Evolutionary conservation across 2,329 filamentous ascomycete genomes (phyloP).

Genomic region (Corniculantispora saksenae): DNA sequence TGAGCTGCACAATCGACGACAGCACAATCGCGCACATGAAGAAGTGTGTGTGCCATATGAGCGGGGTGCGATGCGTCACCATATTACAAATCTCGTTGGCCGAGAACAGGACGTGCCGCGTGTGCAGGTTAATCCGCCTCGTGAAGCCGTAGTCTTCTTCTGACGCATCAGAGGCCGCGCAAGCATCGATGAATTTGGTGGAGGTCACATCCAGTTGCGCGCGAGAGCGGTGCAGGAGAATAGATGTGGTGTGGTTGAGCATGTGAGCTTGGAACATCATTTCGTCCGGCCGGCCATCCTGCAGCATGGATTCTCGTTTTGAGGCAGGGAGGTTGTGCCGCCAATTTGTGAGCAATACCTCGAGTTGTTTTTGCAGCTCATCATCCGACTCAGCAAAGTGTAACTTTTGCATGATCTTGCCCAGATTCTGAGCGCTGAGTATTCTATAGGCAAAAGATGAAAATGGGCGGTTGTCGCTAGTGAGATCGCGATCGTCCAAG

Average conservation of each 20-base stretch:
- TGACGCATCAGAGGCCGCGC: not conserved
- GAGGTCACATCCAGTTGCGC: not conserved
- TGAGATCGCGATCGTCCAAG: not conserved
- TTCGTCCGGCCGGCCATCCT: constrained; percentile 9
- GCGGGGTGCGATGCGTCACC: constrained; percentile 8
- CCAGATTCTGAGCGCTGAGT: constrained; percentile 12
- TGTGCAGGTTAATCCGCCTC: not conserved
- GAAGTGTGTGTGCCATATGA: constrained; percentile 9
- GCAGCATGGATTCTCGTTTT: constrained; percentile 8
- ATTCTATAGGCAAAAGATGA: constrained; percentile 11
- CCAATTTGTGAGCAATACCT: constrained; percentile 7
- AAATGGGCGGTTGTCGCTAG: not conserved
- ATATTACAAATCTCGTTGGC: constrained; percentile 11
- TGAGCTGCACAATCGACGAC: constrained; percentile 8
- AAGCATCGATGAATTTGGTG: not conserved
- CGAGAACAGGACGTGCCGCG: not conserved
- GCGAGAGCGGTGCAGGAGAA: constrained; percentile 4
- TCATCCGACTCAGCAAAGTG: not conserved
- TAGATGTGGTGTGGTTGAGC: constrained; percentile 7
- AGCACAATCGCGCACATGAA: constrained; percentile 14
- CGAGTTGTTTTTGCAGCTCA: not conserved
- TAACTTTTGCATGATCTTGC: not conserved
- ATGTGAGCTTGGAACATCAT: constrained; percentile 17
- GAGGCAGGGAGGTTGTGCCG: constrained; percentile 2
- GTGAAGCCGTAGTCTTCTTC: not conserved